These are phyloP conservation scores for Suillus clintonianus DNA, from an alignment of 768 basidiomycete genomes.

Conservation along the genomic window DNA sequence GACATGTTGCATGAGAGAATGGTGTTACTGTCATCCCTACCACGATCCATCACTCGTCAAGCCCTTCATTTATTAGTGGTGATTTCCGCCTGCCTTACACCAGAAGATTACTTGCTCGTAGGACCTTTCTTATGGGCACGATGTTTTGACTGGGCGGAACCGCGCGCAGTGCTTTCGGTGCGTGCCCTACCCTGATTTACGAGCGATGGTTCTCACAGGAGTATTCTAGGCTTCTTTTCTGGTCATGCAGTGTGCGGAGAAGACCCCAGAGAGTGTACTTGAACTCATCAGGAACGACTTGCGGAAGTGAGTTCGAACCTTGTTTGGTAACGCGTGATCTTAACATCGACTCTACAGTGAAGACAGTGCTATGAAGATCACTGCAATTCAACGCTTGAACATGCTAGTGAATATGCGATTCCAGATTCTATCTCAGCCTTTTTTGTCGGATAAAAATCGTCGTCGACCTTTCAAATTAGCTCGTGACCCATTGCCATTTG, in stretches of 20 bases:
- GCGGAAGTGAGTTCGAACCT: constrained; percentile 45
- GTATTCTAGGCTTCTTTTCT: constrained; percentile 57
- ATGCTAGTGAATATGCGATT: constrained; percentile 67
- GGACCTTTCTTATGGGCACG: constrained; percentile 60
- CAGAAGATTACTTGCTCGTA: constrained; percentile 52
- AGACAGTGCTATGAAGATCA: constrained; percentile 37
- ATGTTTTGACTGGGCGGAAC: constrained; percentile 43
- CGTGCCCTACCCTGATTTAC: constrained; percentile 18
- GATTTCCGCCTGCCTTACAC: constrained; percentile 53
- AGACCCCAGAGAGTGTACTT: constrained; percentile 48
- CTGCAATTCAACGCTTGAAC: constrained; percentile 56
- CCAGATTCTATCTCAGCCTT: constrained; percentile 64
- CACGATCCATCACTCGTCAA: constrained; percentile 46
- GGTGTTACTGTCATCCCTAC: constrained; percentile 44
- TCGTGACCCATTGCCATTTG: constrained; percentile 72
- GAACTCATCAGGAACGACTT: constrained; percentile 56
- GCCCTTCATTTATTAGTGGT: constrained; percentile 63
- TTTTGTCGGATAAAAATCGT: constrained; percentile 59
- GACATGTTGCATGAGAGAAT: constrained; percentile 38
- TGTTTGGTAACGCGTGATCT: not conserved
- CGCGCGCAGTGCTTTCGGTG: constrained; percentile 52
- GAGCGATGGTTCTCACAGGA: not conserved
- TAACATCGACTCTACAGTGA: constrained; percentile 4
- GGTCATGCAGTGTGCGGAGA: constrained; percentile 74
- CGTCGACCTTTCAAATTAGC: constrained; percentile 69